These are phyloP conservation scores for Cucumis hystrix DNA, from an alignment of 306 rosid species.

Conservation along the genomic window DNA sequence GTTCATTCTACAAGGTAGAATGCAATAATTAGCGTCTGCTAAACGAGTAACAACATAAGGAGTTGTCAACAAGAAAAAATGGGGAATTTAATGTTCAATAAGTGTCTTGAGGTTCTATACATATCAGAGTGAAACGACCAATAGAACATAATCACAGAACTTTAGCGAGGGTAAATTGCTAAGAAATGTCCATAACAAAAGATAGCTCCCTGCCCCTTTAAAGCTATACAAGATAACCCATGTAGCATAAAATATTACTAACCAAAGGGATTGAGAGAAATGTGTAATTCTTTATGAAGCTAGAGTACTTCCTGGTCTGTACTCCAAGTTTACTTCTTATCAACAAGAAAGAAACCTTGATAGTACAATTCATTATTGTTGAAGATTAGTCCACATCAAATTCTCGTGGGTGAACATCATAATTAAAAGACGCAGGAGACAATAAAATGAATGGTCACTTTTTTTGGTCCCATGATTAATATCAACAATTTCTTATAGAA, in stretches of 20 bases:
- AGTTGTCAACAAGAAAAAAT: background rate
- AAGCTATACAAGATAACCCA: background rate
- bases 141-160: background rate
- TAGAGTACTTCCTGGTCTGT: background rate
- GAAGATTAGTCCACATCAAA: background rate
- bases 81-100: background rate
- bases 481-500: background rate
- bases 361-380: background rate
- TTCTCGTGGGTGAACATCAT: background rate
- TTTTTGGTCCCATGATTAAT: background rate
- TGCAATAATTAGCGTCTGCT: conserved; percentile 17
- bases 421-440: background rate
- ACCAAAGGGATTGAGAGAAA: background rate
- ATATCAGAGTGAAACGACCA: background rate
- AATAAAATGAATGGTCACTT: background rate
- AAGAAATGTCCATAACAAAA: background rate
- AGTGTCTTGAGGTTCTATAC: background rate
- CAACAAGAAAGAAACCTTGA: background rate
- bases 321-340: background rate
- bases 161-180: background rate
- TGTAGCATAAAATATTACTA: background rate
- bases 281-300: background rate
- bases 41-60: background rate
- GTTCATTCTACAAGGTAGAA: conserved; percentile 45
- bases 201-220: background rate